A percentile compares a stretch with the other conserved stretches of the same genome.
These are phyloP conservation scores for Coemansia erecta DNA, from an alignment of 192 early-diverging fungal genomes.

Conservation along the genomic window DNA sequence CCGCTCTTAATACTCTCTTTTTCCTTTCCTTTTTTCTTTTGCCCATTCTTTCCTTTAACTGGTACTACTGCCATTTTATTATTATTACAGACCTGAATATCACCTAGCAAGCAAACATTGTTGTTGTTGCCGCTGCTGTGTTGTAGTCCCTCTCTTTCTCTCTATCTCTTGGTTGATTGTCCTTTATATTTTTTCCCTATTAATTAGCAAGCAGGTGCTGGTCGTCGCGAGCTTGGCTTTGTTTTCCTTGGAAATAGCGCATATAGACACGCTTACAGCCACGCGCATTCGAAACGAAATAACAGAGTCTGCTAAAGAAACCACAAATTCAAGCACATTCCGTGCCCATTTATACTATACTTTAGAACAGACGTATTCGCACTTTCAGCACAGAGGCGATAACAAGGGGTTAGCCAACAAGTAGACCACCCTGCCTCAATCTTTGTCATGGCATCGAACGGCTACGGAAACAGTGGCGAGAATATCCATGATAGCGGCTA, in stretches of 20 bases:
- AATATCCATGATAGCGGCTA: conserved; percentile 17
- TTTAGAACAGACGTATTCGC: too few species aligned
- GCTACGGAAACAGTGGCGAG: conserved; percentile 6
- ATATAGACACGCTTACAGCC: too few species aligned
- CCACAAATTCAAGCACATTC: too few species aligned
- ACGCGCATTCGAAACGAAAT: too few species aligned
- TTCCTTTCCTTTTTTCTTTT: neutral
- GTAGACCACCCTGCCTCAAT: neutral
- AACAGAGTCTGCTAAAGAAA: too few species aligned
- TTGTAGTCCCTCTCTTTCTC: too few species aligned
- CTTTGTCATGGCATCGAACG: conserved; percentile 6
- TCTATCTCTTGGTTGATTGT: neutral
- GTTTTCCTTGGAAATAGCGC: neutral
- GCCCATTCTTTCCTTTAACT: neutral
- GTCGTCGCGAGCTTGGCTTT: neutral
- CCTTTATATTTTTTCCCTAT: neutral
- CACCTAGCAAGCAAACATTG: neutral
- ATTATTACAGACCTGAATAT: conserved; percentile 8
- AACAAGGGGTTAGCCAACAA: neutral
- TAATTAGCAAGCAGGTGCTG: neutral
- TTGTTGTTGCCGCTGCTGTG: neutral
- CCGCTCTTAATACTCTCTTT: neutral
- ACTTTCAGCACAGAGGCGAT: too few species aligned
- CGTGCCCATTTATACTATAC: too few species aligned
- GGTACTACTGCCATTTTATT: conserved; percentile 4